Conservation (phyloP, 2,329 filamentous ascomycete genomes). For the Rhinocladiella mackenziei region DNA sequence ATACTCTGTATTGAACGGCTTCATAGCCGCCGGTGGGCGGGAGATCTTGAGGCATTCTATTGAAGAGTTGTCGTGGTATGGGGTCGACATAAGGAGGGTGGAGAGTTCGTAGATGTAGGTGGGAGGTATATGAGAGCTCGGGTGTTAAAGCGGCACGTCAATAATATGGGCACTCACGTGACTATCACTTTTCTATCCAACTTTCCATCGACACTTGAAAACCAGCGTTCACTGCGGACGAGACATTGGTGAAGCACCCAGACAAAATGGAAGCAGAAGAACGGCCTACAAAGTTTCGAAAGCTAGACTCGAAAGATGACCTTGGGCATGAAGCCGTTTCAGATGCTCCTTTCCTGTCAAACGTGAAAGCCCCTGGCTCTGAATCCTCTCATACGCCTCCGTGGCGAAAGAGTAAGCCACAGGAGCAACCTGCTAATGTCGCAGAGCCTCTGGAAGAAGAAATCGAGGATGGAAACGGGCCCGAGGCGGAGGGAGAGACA, state of each 20-base stretch:
- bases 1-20: slow-evolving; percentile 93
- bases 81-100: no score
- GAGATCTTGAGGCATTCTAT: slow-evolving; percentile 88
- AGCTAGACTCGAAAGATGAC: slow-evolving; percentile 41
- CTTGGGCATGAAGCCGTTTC: slow-evolving; percentile 10
- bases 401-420: slow-evolving; percentile 15
- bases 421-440: slow-evolving; percentile 18
- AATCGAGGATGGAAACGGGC: slow-evolving; percentile 19
- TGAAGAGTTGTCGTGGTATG: neutral
- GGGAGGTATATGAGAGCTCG: no score
- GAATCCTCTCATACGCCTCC: slow-evolving; percentile 19
- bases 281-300: slow-evolving; percentile 53
- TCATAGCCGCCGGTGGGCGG: slow-evolving; percentile 91
- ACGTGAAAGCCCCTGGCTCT: slow-evolving; percentile 2
- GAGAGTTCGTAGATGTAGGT: no score
- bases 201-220: no score
- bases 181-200: no score
- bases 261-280: slow-evolving; percentile 54
- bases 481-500: slow-evolving; percentile 8
- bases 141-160: no score
- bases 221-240: no score
- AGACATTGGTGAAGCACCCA: no score
- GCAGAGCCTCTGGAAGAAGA: slow-evolving; percentile 31
- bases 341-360: slow-evolving; percentile 1
- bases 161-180: no score